A percentile compares a stretch with the other conserved stretches of the same genome.
These are phyloP conservation scores for Fusarium nurragi DNA, from an alignment of 2,329 filamentous ascomycete species.

Conservation along the genomic window DNA sequence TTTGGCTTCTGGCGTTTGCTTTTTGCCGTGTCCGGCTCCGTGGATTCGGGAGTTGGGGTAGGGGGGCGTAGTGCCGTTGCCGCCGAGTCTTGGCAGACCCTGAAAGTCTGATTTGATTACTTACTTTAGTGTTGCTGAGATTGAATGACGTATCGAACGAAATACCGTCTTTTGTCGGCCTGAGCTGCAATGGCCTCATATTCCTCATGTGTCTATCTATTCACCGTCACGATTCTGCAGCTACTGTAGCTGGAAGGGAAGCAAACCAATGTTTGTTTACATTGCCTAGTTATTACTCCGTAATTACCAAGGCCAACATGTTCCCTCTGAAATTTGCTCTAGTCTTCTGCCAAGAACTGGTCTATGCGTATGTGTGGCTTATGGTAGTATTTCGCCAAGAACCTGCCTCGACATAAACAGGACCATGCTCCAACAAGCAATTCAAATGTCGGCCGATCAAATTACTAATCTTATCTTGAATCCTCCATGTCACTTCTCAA, in stretches of 20 bases:
- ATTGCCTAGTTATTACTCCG: no score
- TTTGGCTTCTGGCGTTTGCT: slow-evolving; percentile 1
- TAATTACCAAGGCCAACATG: slow-evolving; percentile 8
- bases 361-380: not conserved
- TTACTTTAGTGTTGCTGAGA: not conserved
- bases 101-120: slow-evolving; percentile 28
- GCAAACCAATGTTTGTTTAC: no score
- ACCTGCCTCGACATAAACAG: not conserved
- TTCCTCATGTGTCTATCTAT: not conserved
- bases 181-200: slow-evolving; percentile 24
- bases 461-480: not conserved
- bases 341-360: not conserved
- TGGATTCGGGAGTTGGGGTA: slow-evolving; percentile 32
- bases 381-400: slow-evolving; percentile 16
- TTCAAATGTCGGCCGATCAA: slow-evolving; percentile 1
- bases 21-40: slow-evolving; percentile 24
- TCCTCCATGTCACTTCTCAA: not conserved
- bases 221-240: not conserved
- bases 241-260: no score
- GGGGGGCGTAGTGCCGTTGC: slow-evolving; percentile 33
- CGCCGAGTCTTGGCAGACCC: slow-evolving; percentile 42
- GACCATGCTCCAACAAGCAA: slow-evolving; percentile 1
- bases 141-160: slow-evolving; percentile 2
- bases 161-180: not conserved
- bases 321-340: not conserved